Evolutionary conservation across 176 grass and related monocot genomes (phyloP).

Genomic region (Dendrocalamus sinicus): DNA sequence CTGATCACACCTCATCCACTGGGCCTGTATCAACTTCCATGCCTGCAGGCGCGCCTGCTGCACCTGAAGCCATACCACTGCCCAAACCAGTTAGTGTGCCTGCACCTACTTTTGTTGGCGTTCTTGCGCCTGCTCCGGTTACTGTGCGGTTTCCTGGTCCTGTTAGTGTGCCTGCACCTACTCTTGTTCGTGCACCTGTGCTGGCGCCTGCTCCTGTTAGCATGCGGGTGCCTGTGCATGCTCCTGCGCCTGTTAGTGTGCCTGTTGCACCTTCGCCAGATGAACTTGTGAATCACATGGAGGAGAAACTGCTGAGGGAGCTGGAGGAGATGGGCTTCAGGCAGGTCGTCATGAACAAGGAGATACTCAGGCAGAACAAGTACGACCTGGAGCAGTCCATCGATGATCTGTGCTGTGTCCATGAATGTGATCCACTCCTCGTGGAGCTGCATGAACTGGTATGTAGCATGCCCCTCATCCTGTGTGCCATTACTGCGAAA

Average conservation of each 20-base stretch:
- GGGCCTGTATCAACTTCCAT: background rate
- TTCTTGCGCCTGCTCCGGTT: conserved; percentile 8
- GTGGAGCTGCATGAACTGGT: conserved; percentile 72
- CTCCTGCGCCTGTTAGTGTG: background rate
- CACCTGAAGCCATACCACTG: background rate
- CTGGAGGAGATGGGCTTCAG: conserved; percentile 97
- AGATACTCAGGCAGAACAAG: conserved; percentile 79
- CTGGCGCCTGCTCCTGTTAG: background rate
- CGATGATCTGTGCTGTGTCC: conserved; percentile 58
- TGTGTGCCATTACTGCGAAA: background rate
- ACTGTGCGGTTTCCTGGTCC: background rate
- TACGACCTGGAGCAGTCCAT: conserved; percentile 67
- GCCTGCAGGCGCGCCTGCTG: conserved; percentile 13
- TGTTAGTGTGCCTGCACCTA: background rate
- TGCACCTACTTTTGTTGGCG: background rate
- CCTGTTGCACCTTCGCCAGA: background rate
- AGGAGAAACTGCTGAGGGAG: conserved; percentile 76
- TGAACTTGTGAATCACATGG: conserved; percentile 26
- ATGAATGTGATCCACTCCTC: conserved; percentile 72
- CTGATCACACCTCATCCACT: conserved; percentile 21
- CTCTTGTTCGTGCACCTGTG: background rate
- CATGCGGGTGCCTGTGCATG: background rate
- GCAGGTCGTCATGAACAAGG: conserved; percentile 90
- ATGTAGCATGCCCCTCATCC: background rate
- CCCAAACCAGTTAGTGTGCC: background rate